Evolutionary conservation across 768 basidiomycete species (phyloP).

Genomic region (Leucocoprinus leucothites): DNA sequence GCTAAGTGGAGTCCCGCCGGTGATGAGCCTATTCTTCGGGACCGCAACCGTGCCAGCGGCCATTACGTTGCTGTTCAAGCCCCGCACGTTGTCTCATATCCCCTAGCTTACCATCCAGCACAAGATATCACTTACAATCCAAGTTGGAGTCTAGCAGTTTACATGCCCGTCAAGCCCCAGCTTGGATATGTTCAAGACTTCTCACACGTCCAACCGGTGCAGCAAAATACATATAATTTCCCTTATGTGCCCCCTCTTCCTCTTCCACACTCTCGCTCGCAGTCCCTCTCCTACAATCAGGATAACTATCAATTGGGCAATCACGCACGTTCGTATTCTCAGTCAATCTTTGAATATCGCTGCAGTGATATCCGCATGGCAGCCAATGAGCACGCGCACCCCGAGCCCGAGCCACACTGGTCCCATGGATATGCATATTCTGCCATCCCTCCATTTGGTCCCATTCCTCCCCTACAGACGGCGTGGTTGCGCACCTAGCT

Average conservation of each 20-base stretch:
- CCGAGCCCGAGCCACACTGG: conserved; percentile 43
- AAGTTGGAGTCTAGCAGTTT: conserved; percentile 34
- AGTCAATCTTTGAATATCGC: conserved; percentile 52
- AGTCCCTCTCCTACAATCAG: conserved; percentile 52
- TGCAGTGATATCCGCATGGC: conserved; percentile 44
- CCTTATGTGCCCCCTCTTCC: conserved; percentile 32
- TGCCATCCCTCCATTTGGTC: conserved; percentile 38
- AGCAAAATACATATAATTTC: conserved; percentile 33
- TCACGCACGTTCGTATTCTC: conserved; percentile 60
- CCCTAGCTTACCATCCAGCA: conserved; percentile 29
- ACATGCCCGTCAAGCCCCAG: conserved; percentile 35
- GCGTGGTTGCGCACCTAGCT: conserved; percentile 16
- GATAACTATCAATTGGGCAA: conserved; percentile 43
- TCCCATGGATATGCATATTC: conserved; percentile 34
- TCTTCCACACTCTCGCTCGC: conserved; percentile 51
- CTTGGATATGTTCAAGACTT: conserved; percentile 37
- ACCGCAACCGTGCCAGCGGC: conserved; percentile 46
- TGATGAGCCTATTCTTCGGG: conserved; percentile 70
- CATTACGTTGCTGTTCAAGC: conserved; percentile 68
- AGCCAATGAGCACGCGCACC: conserved; percentile 36
- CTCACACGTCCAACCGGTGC: conserved; percentile 27
- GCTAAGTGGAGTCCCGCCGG: conserved; percentile 79
- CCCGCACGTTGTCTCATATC: conserved; percentile 35
- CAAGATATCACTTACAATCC: conserved; percentile 34
- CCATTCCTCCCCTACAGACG: conserved; percentile 39